Evolutionary conservation across 2,329 filamentous ascomycete species (phyloP), one percentile per base, ranked within the genome.

Genomic region (Taxawa tesnikishii): DNA sequence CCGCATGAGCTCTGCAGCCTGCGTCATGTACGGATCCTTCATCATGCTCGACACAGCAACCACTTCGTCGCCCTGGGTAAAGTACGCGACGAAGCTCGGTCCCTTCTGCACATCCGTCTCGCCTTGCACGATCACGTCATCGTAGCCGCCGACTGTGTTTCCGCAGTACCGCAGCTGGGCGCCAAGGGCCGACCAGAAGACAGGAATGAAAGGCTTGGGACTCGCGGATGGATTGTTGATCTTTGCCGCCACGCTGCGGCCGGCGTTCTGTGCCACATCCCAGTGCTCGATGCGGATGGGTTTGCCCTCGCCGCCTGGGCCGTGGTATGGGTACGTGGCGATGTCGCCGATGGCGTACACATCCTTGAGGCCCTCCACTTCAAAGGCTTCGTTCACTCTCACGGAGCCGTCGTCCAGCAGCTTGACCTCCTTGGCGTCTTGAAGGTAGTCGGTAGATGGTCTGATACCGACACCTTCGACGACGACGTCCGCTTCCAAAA

Each of bases 301-400:
- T 27, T 67, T 68, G 40, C 82, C 83, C 11, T 79, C 69, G 15
- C 83, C 79, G 15, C 83, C 85, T 0, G 90, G 90, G 1, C 90
- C 90, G 54, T 83, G 71, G 63, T 98, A 98, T 0, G 90, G 90
- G 56, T 84, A 94, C 0, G 82, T 87, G 9, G 90, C 87, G 40
- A 98, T 96, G 53, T 98, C 90, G 32, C 88, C 88, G 39, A 98
- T 75, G 10, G 90, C 90, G 51, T 83, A 98, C 31, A 94, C 85
- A 43, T 88, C 80, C 47, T 80, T 70, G 4, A 90, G 58, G 1
- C 82, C 83, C 2, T 70, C 62, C 2, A 96, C 79, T 6, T 74
- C 68, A 55, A 90, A 94, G 32, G 73, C 69, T 47, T 85, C 79
- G 53, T 94, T 78, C 0, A 83, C 85, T 47, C 69, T 72, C 34